These are phyloP conservation scores for Apiotrichum veenhuisii DNA, from an alignment of 1,284 basidiomycete genomes.

Conservation along the genomic window DNA sequence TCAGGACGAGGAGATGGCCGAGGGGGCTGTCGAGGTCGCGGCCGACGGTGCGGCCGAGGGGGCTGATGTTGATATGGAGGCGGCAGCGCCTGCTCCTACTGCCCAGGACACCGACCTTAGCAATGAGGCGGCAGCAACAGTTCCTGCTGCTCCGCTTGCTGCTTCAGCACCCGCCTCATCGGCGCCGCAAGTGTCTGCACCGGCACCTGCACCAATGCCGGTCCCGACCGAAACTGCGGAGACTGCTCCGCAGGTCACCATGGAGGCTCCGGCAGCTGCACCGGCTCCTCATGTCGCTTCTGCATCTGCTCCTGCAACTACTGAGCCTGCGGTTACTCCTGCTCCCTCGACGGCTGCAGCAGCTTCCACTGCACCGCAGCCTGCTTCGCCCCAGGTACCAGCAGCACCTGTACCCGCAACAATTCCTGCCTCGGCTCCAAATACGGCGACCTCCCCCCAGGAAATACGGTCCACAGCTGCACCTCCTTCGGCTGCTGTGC, in stretches of 20 bases:
- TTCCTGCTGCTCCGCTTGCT: too few relatives aligned
- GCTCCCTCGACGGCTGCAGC: neutral
- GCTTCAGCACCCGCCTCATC: too few relatives aligned
- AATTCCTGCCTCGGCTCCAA: too few relatives aligned
- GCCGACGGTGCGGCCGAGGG: too few relatives aligned
- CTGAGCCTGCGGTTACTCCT: neutral
- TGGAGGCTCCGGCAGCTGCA: neutral
- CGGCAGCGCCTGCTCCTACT: slow-evolving; percentile 1
- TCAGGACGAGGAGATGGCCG: too few relatives aligned
- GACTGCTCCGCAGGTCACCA: neutral
- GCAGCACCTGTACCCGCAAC: neutral
- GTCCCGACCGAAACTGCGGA: too few relatives aligned
- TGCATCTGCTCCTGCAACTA: neutral
- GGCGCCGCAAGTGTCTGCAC: too few relatives aligned
- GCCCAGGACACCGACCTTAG: neutral
- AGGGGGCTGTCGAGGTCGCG: too few relatives aligned
- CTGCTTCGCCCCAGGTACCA: neutral
- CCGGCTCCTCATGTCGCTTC: neutral
- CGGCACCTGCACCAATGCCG: neutral
- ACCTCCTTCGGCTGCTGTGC: neutral
- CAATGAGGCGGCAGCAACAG: neutral
- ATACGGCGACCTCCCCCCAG: too few relatives aligned
- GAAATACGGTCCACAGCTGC: neutral
- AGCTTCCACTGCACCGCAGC: neutral
- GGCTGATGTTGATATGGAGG: too few relatives aligned